Conservation (phyloP, 352 stramenopile species). For the Globisporangium orthogonon region DNA sequence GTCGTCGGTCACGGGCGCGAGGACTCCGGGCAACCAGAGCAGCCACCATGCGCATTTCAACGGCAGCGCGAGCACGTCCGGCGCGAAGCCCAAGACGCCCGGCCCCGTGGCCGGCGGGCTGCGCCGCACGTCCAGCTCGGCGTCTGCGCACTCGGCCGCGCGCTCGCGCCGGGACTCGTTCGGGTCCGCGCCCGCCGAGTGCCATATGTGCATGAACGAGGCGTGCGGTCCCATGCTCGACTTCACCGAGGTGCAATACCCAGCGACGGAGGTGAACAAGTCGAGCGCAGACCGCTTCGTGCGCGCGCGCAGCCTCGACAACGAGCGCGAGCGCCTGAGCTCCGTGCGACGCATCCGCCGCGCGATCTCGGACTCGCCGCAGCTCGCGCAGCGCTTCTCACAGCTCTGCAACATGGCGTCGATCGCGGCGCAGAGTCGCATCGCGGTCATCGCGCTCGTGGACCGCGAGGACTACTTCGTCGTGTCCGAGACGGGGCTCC, state of each 20-base stretch:
- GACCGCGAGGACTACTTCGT: slow-evolving; percentile 49
- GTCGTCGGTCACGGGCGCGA: slow-evolving; percentile 1
- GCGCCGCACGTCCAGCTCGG: slow-evolving; percentile 27
- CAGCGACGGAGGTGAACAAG: slow-evolving; percentile 24
- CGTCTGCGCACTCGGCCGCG: slow-evolving; percentile 11
- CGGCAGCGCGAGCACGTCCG: neutral
- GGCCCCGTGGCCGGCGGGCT: slow-evolving; percentile 10
- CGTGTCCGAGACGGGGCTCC: slow-evolving; percentile 35
- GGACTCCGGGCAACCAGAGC: slow-evolving; percentile 12
- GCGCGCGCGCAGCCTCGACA: slow-evolving; percentile 35
- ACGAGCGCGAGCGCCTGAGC: slow-evolving; percentile 45
- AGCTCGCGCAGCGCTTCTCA: slow-evolving; percentile 35
- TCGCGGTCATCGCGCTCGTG: slow-evolving; percentile 64
- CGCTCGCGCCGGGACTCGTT: slow-evolving; percentile 30
- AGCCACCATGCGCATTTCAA: neutral
- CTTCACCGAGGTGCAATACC: slow-evolving; percentile 49
- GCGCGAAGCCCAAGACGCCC: slow-evolving; percentile 2
- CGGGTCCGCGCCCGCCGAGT: slow-evolving; percentile 19
- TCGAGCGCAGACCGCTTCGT: slow-evolving; percentile 30
- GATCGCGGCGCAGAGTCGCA: slow-evolving; percentile 60
- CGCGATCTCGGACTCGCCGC: slow-evolving; percentile 33
- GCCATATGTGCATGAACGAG: slow-evolving; percentile 52
- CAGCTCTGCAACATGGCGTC: slow-evolving; percentile 76
- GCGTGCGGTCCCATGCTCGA: slow-evolving; percentile 48
- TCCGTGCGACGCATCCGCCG: slow-evolving; percentile 36